phyloP scores from a whole-genome alignment of 306 rosid genomes.

The Cajanus cajan region DNA sequence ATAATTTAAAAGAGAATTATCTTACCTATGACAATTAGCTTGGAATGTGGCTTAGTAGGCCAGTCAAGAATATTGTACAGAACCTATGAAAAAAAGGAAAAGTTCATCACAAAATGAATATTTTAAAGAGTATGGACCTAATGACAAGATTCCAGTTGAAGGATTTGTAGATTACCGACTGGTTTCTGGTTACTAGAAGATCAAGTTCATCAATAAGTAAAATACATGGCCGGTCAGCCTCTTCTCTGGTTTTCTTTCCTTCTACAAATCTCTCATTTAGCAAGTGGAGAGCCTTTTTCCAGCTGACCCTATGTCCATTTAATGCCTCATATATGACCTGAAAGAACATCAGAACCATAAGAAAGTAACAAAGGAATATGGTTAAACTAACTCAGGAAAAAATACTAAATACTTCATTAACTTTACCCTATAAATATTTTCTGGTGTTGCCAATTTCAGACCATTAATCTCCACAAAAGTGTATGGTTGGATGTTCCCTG shows the following conservation, averaged over 20 bases:
- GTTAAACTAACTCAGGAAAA: conserved; percentile 27
- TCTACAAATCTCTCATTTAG: conserved; percentile 76
- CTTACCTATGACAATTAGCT: conserved; percentile 83
- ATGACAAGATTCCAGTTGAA: conserved; percentile 26
- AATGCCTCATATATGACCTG: conserved; percentile 92
- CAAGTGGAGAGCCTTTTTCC: conserved; percentile 91
- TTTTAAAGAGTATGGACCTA: not conserved
- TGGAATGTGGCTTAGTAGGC: conserved; percentile 94
- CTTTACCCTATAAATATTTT: conserved; percentile 78
- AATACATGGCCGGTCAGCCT: conserved; percentile 83
- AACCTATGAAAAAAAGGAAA: conserved; percentile 54
- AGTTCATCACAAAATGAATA: not conserved
- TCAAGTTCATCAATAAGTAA: conserved; percentile 96
- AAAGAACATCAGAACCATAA: conserved; percentile 27
- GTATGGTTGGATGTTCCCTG: conserved; percentile 71
- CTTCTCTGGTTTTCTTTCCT: conserved; percentile 60
- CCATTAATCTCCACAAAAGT: conserved; percentile 94
- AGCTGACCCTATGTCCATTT: conserved; percentile 80
- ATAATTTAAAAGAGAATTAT: not conserved
- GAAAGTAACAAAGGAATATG: conserved; percentile 1
- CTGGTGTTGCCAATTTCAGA: conserved; percentile 89
- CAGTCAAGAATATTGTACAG: conserved; percentile 94
- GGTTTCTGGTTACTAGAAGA: conserved; percentile 96
- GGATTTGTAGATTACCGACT: conserved; percentile 62
- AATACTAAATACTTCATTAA: not conserved